Percentiles rank a stretch among this genome's conserved stretches.
phyloP scores from a whole-genome alignment of 345 rosid species.

The Murraya paniculata region DNA sequence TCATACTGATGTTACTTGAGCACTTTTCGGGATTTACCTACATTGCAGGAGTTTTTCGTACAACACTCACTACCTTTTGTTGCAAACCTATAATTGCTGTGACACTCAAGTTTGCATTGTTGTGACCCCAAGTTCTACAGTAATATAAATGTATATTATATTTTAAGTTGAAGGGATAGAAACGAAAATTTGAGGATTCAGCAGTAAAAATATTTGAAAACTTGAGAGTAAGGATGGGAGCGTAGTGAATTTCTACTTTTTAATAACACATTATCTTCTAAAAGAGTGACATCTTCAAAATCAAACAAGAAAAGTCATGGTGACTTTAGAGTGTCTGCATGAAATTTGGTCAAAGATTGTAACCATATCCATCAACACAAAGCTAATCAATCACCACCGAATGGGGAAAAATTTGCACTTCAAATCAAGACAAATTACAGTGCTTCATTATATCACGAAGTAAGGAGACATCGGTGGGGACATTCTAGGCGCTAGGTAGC shows the following conservation, averaged over 20 bases:
- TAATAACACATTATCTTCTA: background rate
- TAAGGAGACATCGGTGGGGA: background rate
- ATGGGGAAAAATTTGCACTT: background rate
- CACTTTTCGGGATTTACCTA: too few relatives aligned
- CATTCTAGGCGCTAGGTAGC: background rate
- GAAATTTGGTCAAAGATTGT: background rate
- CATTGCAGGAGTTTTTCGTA: background rate
- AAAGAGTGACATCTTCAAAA: background rate
- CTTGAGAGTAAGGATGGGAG: too few relatives aligned
- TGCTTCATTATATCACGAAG: background rate
- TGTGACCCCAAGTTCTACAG: too few relatives aligned
- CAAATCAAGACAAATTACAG: slow-evolving; percentile 1
- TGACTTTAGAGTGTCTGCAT: background rate
- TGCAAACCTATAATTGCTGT: too few relatives aligned
- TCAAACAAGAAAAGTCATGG: background rate
- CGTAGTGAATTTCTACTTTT: too few relatives aligned
- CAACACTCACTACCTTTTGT: background rate
- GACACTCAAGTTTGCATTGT: background rate
- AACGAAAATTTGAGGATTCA: too few relatives aligned
- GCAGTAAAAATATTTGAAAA: too few relatives aligned
- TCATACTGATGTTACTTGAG: background rate
- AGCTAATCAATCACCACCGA: slow-evolving; percentile 6
- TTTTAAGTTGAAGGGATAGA: too few relatives aligned
- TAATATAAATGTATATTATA: too few relatives aligned
- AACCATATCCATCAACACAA: background rate